phyloP scores from a whole-genome alignment of 2,329 filamentous ascomycete genomes.

The Xylariaceae sp. region DNA sequence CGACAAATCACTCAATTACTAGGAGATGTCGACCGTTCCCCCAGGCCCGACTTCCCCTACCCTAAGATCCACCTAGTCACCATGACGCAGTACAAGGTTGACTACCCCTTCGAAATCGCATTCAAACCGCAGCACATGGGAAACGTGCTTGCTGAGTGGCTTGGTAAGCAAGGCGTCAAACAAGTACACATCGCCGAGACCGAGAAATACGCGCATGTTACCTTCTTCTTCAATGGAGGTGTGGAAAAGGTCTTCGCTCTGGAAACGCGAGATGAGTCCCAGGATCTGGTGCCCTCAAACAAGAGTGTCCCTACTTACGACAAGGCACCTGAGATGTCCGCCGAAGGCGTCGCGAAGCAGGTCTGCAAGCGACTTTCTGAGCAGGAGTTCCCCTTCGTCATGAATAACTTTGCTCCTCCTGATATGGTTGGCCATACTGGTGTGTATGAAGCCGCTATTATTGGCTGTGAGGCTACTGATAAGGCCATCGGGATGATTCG shows the following conservation, averaged over 20 bases:
- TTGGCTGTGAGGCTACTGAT: slow-evolving; percentile 86
- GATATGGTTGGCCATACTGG: slow-evolving; percentile 99
- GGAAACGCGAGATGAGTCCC: slow-evolving; percentile 84
- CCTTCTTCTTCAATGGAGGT: slow-evolving; percentile 99
- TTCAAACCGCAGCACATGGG: slow-evolving; percentile 96
- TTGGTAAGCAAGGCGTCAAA: slow-evolving; percentile 85
- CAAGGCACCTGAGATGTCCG: slow-evolving; percentile 93
- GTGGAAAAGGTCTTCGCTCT: slow-evolving; percentile 95
- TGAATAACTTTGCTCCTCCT: slow-evolving; percentile 99
- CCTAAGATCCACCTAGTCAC: slow-evolving; percentile 91
- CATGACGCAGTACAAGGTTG: slow-evolving; percentile 98
- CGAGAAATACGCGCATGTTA: slow-evolving; percentile 99
- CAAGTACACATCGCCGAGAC: slow-evolving; percentile 98
- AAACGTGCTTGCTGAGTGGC: slow-evolving; percentile 97
- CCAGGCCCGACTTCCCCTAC: slow-evolving; percentile 88
- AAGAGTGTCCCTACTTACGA: slow-evolving; percentile 93
- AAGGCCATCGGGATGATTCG: slow-evolving; percentile 92
- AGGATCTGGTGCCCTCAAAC: slow-evolving; percentile 83
- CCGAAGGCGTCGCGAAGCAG: slow-evolving; percentile 86
- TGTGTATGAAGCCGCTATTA: slow-evolving; percentile 91
- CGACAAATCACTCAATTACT: slow-evolving; percentile 95
- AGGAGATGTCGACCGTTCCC: slow-evolving; percentile 89
- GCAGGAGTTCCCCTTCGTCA: slow-evolving; percentile 91
- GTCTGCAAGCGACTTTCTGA: slow-evolving; percentile 85
- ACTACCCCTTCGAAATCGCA: slow-evolving; percentile 90